Conservation (phyloP, 1,139 yeast species). For the Kodamaea alishanica region DNA sequence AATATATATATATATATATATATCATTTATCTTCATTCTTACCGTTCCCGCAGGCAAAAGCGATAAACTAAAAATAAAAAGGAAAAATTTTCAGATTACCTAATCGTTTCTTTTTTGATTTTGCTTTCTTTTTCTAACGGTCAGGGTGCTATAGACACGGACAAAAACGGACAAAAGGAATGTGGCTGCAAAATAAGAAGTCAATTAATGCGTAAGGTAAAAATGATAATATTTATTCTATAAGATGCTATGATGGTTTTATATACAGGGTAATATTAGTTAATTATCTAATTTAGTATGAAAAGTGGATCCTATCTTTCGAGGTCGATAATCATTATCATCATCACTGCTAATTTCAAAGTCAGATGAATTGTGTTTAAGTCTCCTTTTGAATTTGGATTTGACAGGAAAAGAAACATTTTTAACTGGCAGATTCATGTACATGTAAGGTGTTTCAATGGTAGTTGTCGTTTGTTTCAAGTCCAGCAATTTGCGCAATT, state of each 20-base stretch:
- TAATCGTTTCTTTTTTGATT: neutral
- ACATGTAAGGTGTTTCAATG: neutral
- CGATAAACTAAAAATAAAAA: neutral
- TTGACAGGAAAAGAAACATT: neutral
- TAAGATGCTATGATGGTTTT: neutral
- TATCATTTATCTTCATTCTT: too few relatives aligned
- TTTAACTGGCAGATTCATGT: too few relatives aligned
- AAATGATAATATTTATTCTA: neutral
- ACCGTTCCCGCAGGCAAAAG: too few relatives aligned
- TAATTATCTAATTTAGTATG: too few relatives aligned
- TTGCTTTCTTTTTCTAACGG: too few relatives aligned
- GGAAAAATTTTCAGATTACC: neutral
- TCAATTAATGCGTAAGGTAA: neutral
- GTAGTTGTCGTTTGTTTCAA: neutral
- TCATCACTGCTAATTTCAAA: neutral
- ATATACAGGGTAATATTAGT: too few relatives aligned
- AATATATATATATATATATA: too few relatives aligned
- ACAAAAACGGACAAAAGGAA: neutral
- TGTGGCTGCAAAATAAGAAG: neutral
- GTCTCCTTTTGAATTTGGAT: slow-evolving; percentile 1
- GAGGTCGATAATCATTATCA: too few relatives aligned
- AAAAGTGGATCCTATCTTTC: too few relatives aligned
- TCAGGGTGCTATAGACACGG: too few relatives aligned
- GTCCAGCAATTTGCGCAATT: neutral
- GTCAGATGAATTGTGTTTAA: neutral